Evolutionary conservation across 495 filamentous ascomycete genomes (phyloP).

Genomic region (Hypomontagnella monticulosa): DNA sequence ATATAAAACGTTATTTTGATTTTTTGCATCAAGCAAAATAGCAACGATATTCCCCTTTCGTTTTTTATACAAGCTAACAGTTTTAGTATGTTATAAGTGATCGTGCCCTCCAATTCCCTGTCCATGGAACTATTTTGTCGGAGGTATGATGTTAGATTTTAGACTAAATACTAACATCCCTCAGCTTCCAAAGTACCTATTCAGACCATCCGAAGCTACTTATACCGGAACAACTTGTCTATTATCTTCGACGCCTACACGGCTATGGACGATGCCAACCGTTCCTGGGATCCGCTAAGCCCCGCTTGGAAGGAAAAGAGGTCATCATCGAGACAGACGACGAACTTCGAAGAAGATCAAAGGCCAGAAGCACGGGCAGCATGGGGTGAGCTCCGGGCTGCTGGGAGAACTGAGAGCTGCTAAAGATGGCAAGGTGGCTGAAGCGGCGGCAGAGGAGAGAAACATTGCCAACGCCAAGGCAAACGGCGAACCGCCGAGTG

Average conservation of each 20-base stretch:
- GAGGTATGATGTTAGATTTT: background rate
- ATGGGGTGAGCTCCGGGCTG: conserved; percentile 43
- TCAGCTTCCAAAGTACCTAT: conserved; percentile 34
- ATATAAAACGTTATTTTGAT: too few relatives aligned
- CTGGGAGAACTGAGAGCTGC: conserved; percentile 28
- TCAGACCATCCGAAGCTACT: background rate
- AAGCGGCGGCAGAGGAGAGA: conserved; percentile 53
- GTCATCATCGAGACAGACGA: conserved; percentile 1
- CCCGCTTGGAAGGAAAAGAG: conserved; percentile 42
- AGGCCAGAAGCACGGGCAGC: conserved; percentile 37
- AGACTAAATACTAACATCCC: background rate
- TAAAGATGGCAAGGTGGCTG: conserved; percentile 32
- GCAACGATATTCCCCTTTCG: background rate
- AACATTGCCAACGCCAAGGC: conserved; percentile 56
- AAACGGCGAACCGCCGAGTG: conserved; percentile 68
- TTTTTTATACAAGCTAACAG: background rate
- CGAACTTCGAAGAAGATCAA: conserved; percentile 13
- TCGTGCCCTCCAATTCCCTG: background rate
- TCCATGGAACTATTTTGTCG: background rate
- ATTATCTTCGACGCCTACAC: conserved; percentile 48
- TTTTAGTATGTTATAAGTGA: conserved; percentile 16
- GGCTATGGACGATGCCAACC: conserved; percentile 37
- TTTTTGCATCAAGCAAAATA: background rate
- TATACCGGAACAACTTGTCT: conserved; percentile 15
- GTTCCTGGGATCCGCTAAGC: conserved; percentile 16